These are phyloP conservation scores for Schizosaccharomyces cryophilus DNA, from an alignment of 805 yeast species.

Conservation along the genomic window DNA sequence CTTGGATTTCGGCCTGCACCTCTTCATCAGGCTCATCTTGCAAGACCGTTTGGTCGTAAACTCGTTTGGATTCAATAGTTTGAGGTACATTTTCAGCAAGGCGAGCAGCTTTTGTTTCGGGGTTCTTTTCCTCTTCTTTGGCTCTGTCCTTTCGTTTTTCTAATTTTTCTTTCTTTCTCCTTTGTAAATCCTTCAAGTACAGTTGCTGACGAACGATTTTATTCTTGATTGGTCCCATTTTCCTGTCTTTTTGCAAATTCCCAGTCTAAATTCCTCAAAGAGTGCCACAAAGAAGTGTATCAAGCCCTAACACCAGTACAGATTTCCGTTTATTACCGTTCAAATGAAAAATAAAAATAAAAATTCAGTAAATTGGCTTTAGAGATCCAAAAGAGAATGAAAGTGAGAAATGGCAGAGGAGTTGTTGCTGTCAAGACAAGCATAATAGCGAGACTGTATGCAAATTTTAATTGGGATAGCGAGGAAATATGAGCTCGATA, in stretches of 20 bases:
- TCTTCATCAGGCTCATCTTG: slow-evolving; percentile 22
- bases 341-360: too few species aligned
- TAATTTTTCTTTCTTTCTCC: neutral
- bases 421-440: too few species aligned
- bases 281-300: neutral
- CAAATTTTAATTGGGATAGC: too few species aligned
- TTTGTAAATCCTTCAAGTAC: neutral
- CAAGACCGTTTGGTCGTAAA: slow-evolving; percentile 58
- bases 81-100: slow-evolving; percentile 52
- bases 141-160: neutral
- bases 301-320: too few species aligned
- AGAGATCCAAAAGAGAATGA: too few species aligned
- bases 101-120: slow-evolving; percentile 18
- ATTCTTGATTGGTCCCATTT: neutral
- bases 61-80: slow-evolving; percentile 65
- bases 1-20: slow-evolving; percentile 3
- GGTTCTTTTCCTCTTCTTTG: neutral
- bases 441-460: too few species aligned
- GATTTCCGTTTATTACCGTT: too few species aligned
- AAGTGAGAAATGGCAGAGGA: too few species aligned
- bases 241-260: neutral
- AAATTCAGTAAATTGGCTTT: too few species aligned
- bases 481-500: too few species aligned
- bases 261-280: neutral
- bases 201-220: slow-evolving; percentile 1